Base-by-base conservation (phyloP, 768 basidiomycete genomes). In the Panaeolus papilionaceus region DNA sequence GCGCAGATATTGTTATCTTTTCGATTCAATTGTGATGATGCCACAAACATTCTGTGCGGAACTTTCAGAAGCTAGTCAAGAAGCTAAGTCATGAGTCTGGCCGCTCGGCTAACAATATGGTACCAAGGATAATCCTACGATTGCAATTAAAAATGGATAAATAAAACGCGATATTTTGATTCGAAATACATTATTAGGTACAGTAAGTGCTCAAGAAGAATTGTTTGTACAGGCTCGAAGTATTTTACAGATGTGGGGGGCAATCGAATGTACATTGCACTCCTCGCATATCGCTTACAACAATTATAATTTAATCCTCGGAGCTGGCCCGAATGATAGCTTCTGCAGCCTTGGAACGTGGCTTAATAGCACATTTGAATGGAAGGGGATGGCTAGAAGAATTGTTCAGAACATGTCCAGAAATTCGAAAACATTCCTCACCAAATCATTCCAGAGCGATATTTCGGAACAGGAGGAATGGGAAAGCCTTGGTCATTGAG, bases 311-410 rank as follows among this genome's bases (percentile, higher is more conserved):
- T 33, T 37, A 64, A 26, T 64, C 47, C 23, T 71, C 70, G 33
- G 63, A 66, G 14, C 71, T 28, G 33, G 72, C 69, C 28, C 61
- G 70, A 38, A 76, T 73, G 44, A 77, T 58, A 0, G 51, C 64
- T 11, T 71, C 67, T 20, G 77, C 72, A 16, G 69, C 70, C 47
- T 62, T 42, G 0, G 72, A 73, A 10, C 76, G 71, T 1, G 77
- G 76, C 33, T 64, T 73, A 39, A 77, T 76, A 6, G 67, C 70
- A 40, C 76, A 78, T 47, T 72, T 70, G 69, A 77, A 78, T 8
- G 72, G 71, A 5, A 66, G 45, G 20, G 76, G 75, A 66, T 77
- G 75, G 33, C 76, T 77, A 61, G n/a, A 10, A 42, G 61, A 64
- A 33, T 16, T 45, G 20, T 23, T 61, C 12, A 66, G 26, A 5